Base-by-base conservation (phyloP, 2,329 filamentous ascomycete species). In the Teratosphaeria zuluensis region DNA sequence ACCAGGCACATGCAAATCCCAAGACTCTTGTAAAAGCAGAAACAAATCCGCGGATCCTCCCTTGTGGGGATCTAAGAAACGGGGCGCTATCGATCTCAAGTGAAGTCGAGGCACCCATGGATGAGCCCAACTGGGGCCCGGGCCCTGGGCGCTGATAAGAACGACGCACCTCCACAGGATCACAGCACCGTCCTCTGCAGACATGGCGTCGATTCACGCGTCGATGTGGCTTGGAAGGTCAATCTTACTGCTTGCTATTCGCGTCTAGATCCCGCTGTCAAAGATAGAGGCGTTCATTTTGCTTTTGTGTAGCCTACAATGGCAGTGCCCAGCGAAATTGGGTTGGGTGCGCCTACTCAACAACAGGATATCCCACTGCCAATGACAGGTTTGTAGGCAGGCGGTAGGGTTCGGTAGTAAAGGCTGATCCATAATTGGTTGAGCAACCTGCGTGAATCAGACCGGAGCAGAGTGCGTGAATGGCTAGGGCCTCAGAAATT, bases 1-100 rank as follows among this genome's bases (percentile, higher is more conserved):
- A 19, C 38, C 42, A 48, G n/a, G 42, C 42, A 48, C n/a, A 21
- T 48, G 42, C 42, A 48, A 48, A n/a, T 4, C 9, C 42, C 42
- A 21, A 21, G 42, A 9, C 16, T 8, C 9, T 21, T n/a, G 42
- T 21, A 12, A 31, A 33, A 56, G 56, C 57, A 61, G 55, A 42
- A 56, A 55, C 55, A 65, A 63, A 56, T 63, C 62, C 63, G 64
- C 64, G 62, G 64, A 61, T 60, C 38, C 53, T 56, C 53, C 59
- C 48, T 28, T 21, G 51, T 48, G 57, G 32, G 33, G 54, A 61
- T 61, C 59, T 58, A 53, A 14, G 58, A 33, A 19, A 31, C 58
- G 31, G 54, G 33, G 54, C 7, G 52, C 28, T 59, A 59, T 59
- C 58, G 54, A 28, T n/a, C 33, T 53, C 14, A 31, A 4, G 8